These are phyloP conservation scores for Cenococcum geophilum DNA, from an alignment of 495 filamentous ascomycete species.

Conservation along the genomic window DNA sequence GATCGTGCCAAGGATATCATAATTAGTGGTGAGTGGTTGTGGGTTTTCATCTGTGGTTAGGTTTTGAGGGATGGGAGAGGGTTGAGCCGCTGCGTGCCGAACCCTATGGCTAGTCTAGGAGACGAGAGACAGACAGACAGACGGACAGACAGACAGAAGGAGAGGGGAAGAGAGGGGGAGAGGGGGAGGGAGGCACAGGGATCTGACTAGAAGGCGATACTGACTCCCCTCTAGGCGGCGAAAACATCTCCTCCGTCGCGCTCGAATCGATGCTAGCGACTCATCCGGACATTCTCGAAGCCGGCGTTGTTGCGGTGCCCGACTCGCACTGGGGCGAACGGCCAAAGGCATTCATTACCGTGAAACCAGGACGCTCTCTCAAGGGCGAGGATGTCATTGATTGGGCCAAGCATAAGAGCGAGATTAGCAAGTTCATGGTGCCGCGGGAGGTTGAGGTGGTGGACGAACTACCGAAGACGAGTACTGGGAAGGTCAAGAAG, in stretches of 20 bases:
- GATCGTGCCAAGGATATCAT: slow-evolving; percentile 97
- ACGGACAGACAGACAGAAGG: no score
- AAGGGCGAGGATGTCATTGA: slow-evolving; percentile 67
- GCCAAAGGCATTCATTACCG: slow-evolving; percentile 88
- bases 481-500: slow-evolving; percentile 94
- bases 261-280: slow-evolving; percentile 87
- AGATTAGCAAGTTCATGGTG: slow-evolving; percentile 91
- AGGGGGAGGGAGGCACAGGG: neutral
- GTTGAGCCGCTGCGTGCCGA: no score
- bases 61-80: no score
- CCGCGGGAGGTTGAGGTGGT: slow-evolving; percentile 90
- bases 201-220: neutral
- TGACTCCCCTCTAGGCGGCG: slow-evolving; percentile 57
- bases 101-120: no score
- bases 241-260: slow-evolving; percentile 93
- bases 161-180: no score
- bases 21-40: slow-evolving; percentile 67
- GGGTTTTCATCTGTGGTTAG: neutral
- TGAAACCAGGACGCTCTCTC: slow-evolving; percentile 56
- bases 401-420: slow-evolving; percentile 74
- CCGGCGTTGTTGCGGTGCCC: slow-evolving; percentile 79
- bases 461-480: slow-evolving; percentile 85
- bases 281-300: slow-evolving; percentile 85
- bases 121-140: no score
- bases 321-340: slow-evolving; percentile 93